Evolutionary conservation across 2,329 filamentous ascomycete species (phyloP), one percentile per base, ranked within the genome.

Genomic region (Herpotrichia juniperi): DNA sequence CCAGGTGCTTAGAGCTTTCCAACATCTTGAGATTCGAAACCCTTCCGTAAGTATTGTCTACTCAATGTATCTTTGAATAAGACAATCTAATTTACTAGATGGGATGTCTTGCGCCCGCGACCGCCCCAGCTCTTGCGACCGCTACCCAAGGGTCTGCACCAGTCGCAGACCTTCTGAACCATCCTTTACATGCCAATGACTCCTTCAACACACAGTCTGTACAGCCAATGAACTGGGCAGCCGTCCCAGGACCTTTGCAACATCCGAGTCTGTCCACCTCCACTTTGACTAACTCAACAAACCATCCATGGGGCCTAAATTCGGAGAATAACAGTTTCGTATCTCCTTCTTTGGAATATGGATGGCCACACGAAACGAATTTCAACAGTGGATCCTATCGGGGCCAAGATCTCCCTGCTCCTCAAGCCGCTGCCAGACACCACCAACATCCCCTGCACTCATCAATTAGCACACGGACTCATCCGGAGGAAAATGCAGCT

Each of bases 41-140:
- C 48, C 58, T 35, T 50, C 62, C 17, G 63, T 68, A 54, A 62
- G 63, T 66, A 52, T 49, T 48, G 50, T 6, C 14, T 10, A 4
- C 35, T 40, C 14, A 34, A 44, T 46, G 50, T 39, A 44, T 48
- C 53, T 46, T 46, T 39, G 17, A 44, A 34, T 51, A 32, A 47
- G 28, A 44, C 46, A 47, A 58, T 43, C 64, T 69, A 58, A 68
- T 39, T 46, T 30, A 44, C 45, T 37, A 45, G 48, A 26, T 66
- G 64, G 59, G 61, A 32, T 55, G 53, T 51, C 53, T 62, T 54
- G 51, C 59, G 37, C 53, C 58, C 45, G 48, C 59, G 17, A 55
- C 39, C 56, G 59, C 64, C 53, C 60, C 66, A 56, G 58, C 61
- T 43, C 67, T 62, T 45, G 45, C 59, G 42, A 57, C 56, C 46